phyloP scores from a whole-genome alignment of 495 filamentous ascomycete genomes.

The Hypoxylon rickii region DNA sequence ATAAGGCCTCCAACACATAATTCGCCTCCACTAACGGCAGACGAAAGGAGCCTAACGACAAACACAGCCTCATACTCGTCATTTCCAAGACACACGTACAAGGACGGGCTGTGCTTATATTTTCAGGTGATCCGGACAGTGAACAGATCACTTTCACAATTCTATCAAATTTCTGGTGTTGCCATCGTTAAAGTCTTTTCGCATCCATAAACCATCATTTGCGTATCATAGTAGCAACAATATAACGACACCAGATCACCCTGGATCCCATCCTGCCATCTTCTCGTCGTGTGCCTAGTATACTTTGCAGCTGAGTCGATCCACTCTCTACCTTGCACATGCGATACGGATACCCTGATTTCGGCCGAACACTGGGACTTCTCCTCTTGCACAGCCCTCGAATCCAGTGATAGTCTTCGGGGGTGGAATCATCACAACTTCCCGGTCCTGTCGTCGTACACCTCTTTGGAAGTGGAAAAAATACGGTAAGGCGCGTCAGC shows the following conservation, averaged over 20 bases:
- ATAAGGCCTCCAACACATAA: slow-evolving; percentile 22
- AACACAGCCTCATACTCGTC: slow-evolving; percentile 13
- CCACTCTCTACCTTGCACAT: slow-evolving; percentile 4
- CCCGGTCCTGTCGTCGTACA: background rate
- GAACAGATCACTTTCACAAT: too few relatives aligned
- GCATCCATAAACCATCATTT: too few relatives aligned
- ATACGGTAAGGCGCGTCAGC: slow-evolving; percentile 18
- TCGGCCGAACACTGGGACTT: background rate
- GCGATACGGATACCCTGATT: slow-evolving; percentile 4
- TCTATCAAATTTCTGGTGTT: too few relatives aligned
- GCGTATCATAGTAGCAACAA: too few relatives aligned
- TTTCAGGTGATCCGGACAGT: background rate
- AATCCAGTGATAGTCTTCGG: slow-evolving; percentile 2
- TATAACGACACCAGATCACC: too few relatives aligned
- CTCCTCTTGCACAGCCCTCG: slow-evolving; percentile 24
- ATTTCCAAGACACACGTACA: slow-evolving; percentile 14
- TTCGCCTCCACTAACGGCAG: slow-evolving; percentile 11
- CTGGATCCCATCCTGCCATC: too few relatives aligned
- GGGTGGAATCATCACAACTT: too few relatives aligned
- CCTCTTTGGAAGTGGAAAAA: slow-evolving; percentile 18
- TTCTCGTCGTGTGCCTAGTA: background rate
- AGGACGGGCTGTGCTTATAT: slow-evolving; percentile 3
- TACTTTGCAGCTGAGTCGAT: slow-evolving; percentile 3
- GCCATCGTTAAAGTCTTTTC: too few relatives aligned
- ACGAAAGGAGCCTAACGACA: slow-evolving; percentile 3